These are phyloP conservation scores for Cystofilobasidium bisporidii DNA, from an alignment of 768 basidiomycete species.

Conservation along the genomic window DNA sequence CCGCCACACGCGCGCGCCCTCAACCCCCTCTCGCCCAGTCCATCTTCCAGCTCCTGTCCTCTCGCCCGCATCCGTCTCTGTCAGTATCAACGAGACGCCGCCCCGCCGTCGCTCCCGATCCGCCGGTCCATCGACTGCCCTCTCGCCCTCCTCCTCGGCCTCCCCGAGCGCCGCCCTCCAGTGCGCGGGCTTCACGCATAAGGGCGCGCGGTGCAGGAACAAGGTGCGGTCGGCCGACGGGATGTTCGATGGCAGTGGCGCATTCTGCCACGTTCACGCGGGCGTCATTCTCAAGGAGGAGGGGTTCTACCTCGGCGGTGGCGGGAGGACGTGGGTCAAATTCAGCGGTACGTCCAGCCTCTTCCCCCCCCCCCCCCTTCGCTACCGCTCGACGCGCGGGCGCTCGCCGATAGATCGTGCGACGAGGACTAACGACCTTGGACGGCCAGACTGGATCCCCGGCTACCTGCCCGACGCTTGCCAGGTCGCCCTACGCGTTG, in stretches of 20 bases:
- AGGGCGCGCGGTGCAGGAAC: conserved; percentile 6
- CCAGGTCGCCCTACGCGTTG: neutral
- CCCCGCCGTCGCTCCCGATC: no score
- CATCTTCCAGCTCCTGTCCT: neutral
- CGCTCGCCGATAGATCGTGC: no score
- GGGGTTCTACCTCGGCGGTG: conserved; percentile 8
- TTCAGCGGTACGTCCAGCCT: neutral
- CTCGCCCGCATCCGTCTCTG: neutral
- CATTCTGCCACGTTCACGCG: neutral
- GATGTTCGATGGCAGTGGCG: no score
- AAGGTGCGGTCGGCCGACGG: neutral
- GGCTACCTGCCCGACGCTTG: neutral
- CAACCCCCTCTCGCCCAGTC: neutral
- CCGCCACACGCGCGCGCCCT: neutral
- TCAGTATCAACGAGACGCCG: no score
- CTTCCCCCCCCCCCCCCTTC: no score
- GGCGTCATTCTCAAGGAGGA: neutral
- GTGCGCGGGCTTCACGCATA: conserved; percentile 11
- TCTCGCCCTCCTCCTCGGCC: neutral
- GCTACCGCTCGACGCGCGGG: no score
- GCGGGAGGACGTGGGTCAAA: neutral
- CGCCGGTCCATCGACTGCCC: no score
- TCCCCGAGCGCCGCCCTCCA: neutral
- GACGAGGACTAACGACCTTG: no score
- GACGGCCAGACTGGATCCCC: conserved; percentile 13